Percentiles rank a stretch among this genome's conserved stretches.
phyloP scores from a whole-genome alignment of 2,329 filamentous ascomycete genomes.

The Penicillium crustosum region DNA sequence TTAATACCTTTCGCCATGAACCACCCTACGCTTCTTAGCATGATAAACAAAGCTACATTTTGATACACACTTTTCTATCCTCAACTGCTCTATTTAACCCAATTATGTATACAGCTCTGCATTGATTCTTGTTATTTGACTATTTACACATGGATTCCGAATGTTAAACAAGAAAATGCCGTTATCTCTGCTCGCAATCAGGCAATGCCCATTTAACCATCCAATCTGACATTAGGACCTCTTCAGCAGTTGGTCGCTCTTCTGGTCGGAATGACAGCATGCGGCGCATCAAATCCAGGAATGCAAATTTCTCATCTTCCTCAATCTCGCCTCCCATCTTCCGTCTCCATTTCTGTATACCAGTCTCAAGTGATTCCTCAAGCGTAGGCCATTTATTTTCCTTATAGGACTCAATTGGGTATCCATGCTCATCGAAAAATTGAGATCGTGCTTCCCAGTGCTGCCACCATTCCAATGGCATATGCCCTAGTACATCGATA shows the following conservation, averaged over 20 bases:
- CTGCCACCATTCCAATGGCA: conserved; percentile 21
- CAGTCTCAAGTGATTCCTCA: conserved; percentile 29
- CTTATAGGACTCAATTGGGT: conserved; percentile 7
- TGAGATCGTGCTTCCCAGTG: conserved; percentile 13
- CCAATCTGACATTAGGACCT: conserved; percentile 37
- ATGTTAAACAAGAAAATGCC: no score
- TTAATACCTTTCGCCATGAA: no score
- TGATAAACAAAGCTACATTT: no score
- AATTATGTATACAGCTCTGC: not conserved
- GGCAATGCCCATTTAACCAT: conserved; percentile 37
- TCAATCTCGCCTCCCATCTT: conserved; percentile 18
- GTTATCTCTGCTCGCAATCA: conserved; percentile 12
- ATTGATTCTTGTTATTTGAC: not conserved
- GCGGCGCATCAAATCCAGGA: conserved; percentile 33
- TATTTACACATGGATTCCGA: not conserved
- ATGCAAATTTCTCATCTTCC: conserved; percentile 19
- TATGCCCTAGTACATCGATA: conserved; percentile 24
- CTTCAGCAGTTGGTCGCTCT: conserved; percentile 29
- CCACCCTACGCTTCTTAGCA: no score
- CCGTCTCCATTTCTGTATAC: conserved; percentile 20
- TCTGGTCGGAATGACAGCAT: conserved; percentile 34
- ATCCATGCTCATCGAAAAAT: conserved; percentile 20
- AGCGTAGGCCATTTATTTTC: conserved; percentile 20
- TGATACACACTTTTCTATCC: no score
- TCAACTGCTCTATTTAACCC: no score